Conservation (phyloP, 2,329 filamentous ascomycete genomes). For the Cladophialophora psammophila region DNA sequence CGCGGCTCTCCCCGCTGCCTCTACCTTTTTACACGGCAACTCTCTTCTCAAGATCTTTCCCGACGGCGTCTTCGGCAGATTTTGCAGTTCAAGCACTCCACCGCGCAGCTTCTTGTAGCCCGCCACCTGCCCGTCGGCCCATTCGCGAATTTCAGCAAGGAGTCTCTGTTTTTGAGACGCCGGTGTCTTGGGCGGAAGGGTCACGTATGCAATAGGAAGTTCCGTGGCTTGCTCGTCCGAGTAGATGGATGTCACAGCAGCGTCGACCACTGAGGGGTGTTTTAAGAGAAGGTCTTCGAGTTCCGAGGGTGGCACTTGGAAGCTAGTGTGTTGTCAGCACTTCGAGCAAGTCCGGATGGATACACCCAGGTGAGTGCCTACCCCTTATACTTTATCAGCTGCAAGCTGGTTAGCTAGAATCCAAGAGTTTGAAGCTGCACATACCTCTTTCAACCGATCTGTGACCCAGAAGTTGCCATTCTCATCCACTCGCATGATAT, state of each 20-base stretch:
- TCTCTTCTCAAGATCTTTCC: conserved; percentile 39
- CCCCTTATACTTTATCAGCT: conserved; percentile 58
- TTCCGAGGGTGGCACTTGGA: conserved; percentile 56
- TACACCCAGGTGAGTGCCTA: neutral
- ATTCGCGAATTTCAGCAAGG: conserved; percentile 28
- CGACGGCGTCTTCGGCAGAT: conserved; percentile 37
- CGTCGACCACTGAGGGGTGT: conserved; percentile 55
- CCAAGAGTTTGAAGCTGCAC: neutral
- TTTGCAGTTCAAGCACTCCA: conserved; percentile 29
- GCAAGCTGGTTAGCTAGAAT: conserved; percentile 2
- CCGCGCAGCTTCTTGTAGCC: conserved; percentile 33
- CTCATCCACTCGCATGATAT: conserved; percentile 67
- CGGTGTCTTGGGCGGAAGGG: conserved; percentile 60
- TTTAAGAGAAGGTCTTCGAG: conserved; percentile 56
- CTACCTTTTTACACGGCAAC: conserved; percentile 26
- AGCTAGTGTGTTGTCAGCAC: conserved; percentile 40
- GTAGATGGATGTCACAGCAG: conserved; percentile 55
- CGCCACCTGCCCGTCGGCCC: conserved; percentile 29
- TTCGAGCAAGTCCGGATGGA: neutral
- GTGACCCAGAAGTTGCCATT: conserved; percentile 84
- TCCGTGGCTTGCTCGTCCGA: conserved; percentile 47
- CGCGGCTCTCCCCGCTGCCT: conserved; percentile 20
- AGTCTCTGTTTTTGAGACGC: conserved; percentile 59
- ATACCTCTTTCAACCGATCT: conserved; percentile 72
- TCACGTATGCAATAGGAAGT: conserved; percentile 57